Base-by-base conservation (phyloP, 116 monocot species). In the Phalaenopsis hybrid region DNA sequence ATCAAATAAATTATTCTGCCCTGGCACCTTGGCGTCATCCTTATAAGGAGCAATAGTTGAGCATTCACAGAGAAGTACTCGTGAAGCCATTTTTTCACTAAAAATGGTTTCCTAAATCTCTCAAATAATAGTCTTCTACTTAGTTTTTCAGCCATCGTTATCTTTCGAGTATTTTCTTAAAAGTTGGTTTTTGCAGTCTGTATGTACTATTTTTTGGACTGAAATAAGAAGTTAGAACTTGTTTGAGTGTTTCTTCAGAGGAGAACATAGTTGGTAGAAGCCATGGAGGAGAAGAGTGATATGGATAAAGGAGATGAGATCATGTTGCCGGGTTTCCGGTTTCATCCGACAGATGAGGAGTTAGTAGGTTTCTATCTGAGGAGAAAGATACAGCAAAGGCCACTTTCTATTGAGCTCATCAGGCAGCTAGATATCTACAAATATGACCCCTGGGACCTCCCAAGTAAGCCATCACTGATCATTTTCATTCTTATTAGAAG, bases 361-460 rank as follows among this genome's bases (percentile, higher is more conserved):
- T 85, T 93, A 16, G 91, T 93, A 5, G 85, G 86, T 18, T 93
- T 93, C 79, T 93, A 93, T 75, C 74, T 93, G 63, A 89, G 84
- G 80, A 93, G 93, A 50, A 93, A 93, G 83, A 86, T 93, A 8
- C 93, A 89, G 81, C 91, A 93, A 70, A 89, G 83, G 80, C 87
- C 88, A 76, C 89, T 93, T 18, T 85, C 87, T 44, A 89, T 93
- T 69, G 93, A 93, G 86, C 93, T 93, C 67, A 93, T 93, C 78
- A 87, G 89, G 82, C 93, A 91, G 57, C 88, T 93, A 34, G 93
- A 93, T 74, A 93, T 93, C 83, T 93, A 93, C 89, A 93, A 93
- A 46, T 89, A 93, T 75, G 93, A 93, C 85, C 93, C 93, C 68
- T 93, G 93, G 93, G 93, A 93, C 78, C 91, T 93, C 81, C 91